These are phyloP conservation scores for Aspergillus unguis DNA, from an alignment of 2,329 filamentous ascomycete genomes.

Conservation along the genomic window DNA sequence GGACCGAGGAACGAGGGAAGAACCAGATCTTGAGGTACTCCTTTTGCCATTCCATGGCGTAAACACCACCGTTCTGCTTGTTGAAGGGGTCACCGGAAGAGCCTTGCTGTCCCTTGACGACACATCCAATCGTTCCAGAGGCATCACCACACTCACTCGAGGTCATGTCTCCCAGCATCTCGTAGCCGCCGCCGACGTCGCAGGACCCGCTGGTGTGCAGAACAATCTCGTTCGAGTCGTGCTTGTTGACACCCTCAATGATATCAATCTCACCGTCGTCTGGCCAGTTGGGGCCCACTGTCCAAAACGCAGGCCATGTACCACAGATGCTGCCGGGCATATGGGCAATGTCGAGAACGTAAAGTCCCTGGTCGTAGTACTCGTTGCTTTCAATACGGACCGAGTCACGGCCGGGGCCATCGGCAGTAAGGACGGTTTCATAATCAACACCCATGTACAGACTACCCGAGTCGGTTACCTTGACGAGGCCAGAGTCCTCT, in stretches of 20 bases:
- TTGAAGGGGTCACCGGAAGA: conserved; percentile 57
- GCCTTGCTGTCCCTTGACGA: conserved; percentile 37
- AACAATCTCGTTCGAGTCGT: conserved; percentile 45
- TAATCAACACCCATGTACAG: conserved; percentile 48
- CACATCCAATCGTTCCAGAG: conserved; percentile 39
- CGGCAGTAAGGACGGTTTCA: conserved; percentile 32
- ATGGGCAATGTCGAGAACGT: conserved; percentile 49
- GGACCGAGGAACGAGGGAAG: conserved; percentile 46
- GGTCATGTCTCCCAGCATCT: conserved; percentile 49
- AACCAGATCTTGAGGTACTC: conserved; percentile 52
- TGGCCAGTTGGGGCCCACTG: conserved; percentile 42
- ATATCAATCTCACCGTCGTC: conserved; percentile 50
- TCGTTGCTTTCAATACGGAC: conserved; percentile 46
- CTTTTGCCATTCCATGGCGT: conserved; percentile 49
- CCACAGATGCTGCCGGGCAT: conserved; percentile 49
- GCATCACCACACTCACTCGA: conserved; percentile 50
- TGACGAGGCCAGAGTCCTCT: conserved; percentile 34
- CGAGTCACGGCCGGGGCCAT: conserved; percentile 41
- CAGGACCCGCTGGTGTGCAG: conserved; percentile 49
- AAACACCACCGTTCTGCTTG: conserved; percentile 46
- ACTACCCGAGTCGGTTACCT: conserved; percentile 31
- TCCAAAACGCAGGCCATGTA: conserved; percentile 52
- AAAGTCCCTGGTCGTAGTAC: conserved; percentile 45
- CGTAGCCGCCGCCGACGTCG: conserved; percentile 38
- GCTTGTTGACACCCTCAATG: conserved; percentile 51